phyloP scores from a whole-genome alignment of 495 filamentous ascomycete species.

The Delitschia confertaspora region DNA sequence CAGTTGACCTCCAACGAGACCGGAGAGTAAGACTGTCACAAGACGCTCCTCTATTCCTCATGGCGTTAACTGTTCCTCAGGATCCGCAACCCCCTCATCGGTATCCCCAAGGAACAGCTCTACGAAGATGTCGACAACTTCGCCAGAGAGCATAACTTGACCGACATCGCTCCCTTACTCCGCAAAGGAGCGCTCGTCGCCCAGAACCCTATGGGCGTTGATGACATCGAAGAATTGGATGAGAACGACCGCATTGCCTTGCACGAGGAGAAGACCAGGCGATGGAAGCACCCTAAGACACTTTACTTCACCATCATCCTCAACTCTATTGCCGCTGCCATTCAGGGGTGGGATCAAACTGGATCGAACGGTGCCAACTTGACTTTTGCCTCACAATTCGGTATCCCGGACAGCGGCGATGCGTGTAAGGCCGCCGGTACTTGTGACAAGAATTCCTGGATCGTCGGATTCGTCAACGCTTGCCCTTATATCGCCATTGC shows the following conservation, averaged over 20 bases:
- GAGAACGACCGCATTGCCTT: conserved; percentile 46
- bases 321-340: conserved; percentile 62
- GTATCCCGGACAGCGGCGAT: conserved; percentile 43
- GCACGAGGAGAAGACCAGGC: conserved; percentile 50
- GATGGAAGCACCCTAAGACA: conserved; percentile 54
- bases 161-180: conserved; percentile 41
- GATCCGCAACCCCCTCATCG: conserved; percentile 56
- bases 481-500: conserved; percentile 41
- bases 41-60: not conserved
- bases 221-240: conserved; percentile 48
- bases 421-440: conserved; percentile 16
- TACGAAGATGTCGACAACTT: conserved; percentile 51
- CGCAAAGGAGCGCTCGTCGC: conserved; percentile 48
- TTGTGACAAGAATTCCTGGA: conserved; percentile 20
- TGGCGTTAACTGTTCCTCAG: conserved; percentile 28
- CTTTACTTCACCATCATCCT: conserved; percentile 64
- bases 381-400: conserved; percentile 51
- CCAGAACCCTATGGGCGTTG: conserved; percentile 48
- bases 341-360: conserved; percentile 65
- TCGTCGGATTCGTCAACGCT: conserved; percentile 46
- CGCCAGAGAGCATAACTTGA: conserved; percentile 38
- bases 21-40: conserved; percentile 10
- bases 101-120: conserved; percentile 43
- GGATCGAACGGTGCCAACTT: conserved; percentile 59
- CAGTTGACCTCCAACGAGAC: conserved; percentile 10